Percentiles rank a stretch among this genome's conserved stretches.
phyloP scores from a whole-genome alignment of 2,329 filamentous ascomycete species.

The Juglanconis oblonga region DNA sequence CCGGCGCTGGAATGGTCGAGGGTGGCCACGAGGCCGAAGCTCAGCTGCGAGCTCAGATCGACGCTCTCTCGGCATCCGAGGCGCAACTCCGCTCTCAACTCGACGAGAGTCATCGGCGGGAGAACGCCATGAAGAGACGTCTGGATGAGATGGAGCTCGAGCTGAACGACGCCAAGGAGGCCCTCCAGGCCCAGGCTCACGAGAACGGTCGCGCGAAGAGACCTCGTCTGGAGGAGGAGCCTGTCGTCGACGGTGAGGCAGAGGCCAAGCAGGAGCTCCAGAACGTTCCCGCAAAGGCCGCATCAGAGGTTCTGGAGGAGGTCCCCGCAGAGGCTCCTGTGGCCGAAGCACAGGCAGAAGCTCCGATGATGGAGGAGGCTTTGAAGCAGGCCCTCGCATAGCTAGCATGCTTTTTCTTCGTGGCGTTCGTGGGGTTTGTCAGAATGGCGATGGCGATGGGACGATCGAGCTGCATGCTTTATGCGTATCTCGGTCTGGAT shows the following conservation, averaged over 20 bases:
- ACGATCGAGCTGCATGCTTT: not conserved
- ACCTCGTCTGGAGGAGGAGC: slow-evolving; percentile 26
- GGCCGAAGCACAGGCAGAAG: not conserved
- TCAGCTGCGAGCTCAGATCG: slow-evolving; percentile 55
- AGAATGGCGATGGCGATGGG: not conserved
- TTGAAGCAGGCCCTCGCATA: not conserved
- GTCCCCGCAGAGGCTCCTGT: not conserved
- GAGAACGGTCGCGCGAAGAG: slow-evolving; percentile 30
- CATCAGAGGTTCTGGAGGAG: slow-evolving; percentile 2
- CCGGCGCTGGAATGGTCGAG: slow-evolving; percentile 24
- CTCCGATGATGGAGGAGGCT: not conserved
- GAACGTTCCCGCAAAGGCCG: not conserved
- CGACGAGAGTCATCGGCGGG: slow-evolving; percentile 73
- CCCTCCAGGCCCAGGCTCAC: slow-evolving; percentile 18
- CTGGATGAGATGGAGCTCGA: slow-evolving; percentile 75
- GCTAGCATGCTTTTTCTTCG: not conserved
- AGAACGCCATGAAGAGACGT: slow-evolving; percentile 77
- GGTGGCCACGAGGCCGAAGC: slow-evolving; percentile 57
- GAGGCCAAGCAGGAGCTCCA: not conserved
- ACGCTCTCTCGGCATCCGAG: slow-evolving; percentile 39
- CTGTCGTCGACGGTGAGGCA: not conserved
- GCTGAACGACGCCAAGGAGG: slow-evolving; percentile 36
- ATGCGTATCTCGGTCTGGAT: not conserved
- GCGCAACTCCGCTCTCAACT: slow-evolving; percentile 57
- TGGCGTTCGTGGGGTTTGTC: not conserved